These are phyloP conservation scores for Pichiaceae sp. DNA, from an alignment of 1,139 yeast genomes.

Conservation along the genomic window DNA sequence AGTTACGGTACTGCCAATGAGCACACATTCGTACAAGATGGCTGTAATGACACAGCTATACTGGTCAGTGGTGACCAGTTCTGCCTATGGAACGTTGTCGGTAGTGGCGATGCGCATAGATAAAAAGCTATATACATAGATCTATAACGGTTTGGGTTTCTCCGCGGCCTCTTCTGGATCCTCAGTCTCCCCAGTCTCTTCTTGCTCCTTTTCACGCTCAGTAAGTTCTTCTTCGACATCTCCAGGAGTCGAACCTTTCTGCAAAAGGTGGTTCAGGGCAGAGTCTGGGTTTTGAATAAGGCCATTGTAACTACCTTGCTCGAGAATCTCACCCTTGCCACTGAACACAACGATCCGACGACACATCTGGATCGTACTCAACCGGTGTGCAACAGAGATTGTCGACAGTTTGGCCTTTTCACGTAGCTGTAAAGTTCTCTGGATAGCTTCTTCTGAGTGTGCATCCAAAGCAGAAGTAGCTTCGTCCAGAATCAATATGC, in stretches of 20 bases:
- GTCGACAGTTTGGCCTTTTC: conserved; percentile 70
- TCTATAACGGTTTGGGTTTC: too few relatives aligned
- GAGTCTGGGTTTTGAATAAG: conserved; percentile 55
- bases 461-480: conserved; percentile 78
- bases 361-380: conserved; percentile 77
- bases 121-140: conserved; percentile 1
- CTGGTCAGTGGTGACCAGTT: conserved; percentile 11
- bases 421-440: conserved; percentile 43
- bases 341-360: conserved; percentile 76
- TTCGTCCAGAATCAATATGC: conserved; percentile 59
- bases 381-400: conserved; percentile 85
- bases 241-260: conserved; percentile 23
- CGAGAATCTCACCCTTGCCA: conserved; percentile 65
- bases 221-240: conserved; percentile 9
- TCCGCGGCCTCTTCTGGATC: background rate
- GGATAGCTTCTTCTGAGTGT: conserved; percentile 60
- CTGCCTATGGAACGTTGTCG: conserved; percentile 21
- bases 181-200: conserved; percentile 4
- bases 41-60: conserved; percentile 18
- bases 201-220: conserved; percentile 7
- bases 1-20: conserved; percentile 17
- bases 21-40: conserved; percentile 20
- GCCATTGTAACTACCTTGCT: conserved; percentile 63
- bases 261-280: conserved; percentile 61
- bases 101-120: conserved; percentile 19